A percentile compares a stretch with the other conserved stretches of the same genome.
These are phyloP conservation scores for Poronia punctata DNA, from an alignment of 495 filamentous ascomycete genomes.

Conservation along the genomic window DNA sequence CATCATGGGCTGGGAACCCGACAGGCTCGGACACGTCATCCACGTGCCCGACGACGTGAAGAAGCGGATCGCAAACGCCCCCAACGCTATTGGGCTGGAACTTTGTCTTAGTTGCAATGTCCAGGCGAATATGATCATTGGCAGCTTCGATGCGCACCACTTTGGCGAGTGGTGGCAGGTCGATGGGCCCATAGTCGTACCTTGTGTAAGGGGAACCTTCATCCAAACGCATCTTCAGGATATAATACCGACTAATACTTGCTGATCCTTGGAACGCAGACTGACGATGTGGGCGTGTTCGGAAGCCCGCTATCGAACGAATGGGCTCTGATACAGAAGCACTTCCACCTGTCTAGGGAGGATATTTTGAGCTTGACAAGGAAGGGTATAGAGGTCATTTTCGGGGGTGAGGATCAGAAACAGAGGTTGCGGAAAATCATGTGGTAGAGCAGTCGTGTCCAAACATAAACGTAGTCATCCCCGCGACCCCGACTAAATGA, in stretches of 20 bases:
- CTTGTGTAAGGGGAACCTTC: slow-evolving; percentile 38
- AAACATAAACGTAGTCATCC: too few relatives aligned
- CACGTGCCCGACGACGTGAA: slow-evolving; percentile 55
- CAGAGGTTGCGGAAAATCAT: slow-evolving; percentile 46
- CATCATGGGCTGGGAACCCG: slow-evolving; percentile 58
- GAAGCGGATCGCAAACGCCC: slow-evolving; percentile 41
- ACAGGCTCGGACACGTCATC: slow-evolving; percentile 74
- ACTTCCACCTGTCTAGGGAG: slow-evolving; percentile 52
- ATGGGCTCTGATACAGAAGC: slow-evolving; percentile 63
- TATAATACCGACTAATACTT: too few relatives aligned
- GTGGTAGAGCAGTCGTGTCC: too few relatives aligned
- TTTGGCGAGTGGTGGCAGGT: slow-evolving; percentile 58
- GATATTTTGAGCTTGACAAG: slow-evolving; percentile 53
- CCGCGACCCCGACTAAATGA: too few relatives aligned
- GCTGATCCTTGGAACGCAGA: slow-evolving; percentile 44
- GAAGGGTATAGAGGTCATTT: slow-evolving; percentile 55
- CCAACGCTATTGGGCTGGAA: slow-evolving; percentile 56
- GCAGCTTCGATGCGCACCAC: slow-evolving; percentile 64
- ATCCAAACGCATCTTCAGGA: too few relatives aligned
- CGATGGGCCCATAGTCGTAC: slow-evolving; percentile 26
- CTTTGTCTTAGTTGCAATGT: slow-evolving; percentile 79
- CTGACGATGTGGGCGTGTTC: slow-evolving; percentile 83
- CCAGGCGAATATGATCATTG: slow-evolving; percentile 61
- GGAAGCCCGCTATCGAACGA: slow-evolving; percentile 74
- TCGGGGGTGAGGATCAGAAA: slow-evolving; percentile 58